A percentile compares a stretch with the other conserved stretches of the same genome.
Evolutionary conservation across 306 rosid genomes (phyloP).

Genomic region (Quercus engelmannii): DNA sequence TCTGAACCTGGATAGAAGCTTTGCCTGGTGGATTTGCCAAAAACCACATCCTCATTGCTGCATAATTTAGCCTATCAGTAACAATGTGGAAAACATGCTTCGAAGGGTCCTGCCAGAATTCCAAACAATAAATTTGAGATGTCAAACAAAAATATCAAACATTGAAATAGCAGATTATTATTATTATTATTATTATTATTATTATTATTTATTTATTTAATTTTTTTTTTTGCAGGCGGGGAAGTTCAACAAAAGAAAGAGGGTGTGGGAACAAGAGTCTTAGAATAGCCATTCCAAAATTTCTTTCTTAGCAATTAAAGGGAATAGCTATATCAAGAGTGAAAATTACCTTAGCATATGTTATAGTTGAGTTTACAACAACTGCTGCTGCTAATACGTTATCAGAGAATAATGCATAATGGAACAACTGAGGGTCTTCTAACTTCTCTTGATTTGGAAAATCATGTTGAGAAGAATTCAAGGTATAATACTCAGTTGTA

Average conservation of each 20-base stretch:
- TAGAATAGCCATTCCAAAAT: not conserved
- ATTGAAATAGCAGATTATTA: not conserved
- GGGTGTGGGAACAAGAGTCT: not conserved
- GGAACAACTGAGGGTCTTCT: conserved; percentile 71
- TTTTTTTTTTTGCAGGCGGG: not conserved
- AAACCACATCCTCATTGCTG: conserved; percentile 99
- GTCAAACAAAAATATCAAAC: conserved; percentile 18
- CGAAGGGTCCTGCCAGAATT: conserved; percentile 63
- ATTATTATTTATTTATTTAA: no score
- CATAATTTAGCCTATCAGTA: conserved; percentile 88
- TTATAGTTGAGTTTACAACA: conserved; percentile 82
- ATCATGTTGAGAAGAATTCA: conserved; percentile 69
- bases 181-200: not conserved
- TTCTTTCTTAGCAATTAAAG: not conserved
- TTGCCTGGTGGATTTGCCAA: conserved; percentile 77
- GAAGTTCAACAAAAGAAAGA: not conserved
- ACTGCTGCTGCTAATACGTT: conserved; percentile 88
- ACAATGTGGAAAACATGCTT: conserved; percentile 91
- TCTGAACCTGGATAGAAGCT: conserved; percentile 83
- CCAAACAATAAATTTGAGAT: conserved; percentile 13
- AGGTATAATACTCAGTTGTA: conserved; percentile 75
- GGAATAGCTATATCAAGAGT: not conserved
- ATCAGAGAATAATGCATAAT: conserved; percentile 91
- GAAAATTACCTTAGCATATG: conserved; percentile 65
- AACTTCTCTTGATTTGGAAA: conserved; percentile 78